Evolutionary conservation across 192 early-diverging fungal species (phyloP).

Genomic region (Entomortierella beljakovae): DNA sequence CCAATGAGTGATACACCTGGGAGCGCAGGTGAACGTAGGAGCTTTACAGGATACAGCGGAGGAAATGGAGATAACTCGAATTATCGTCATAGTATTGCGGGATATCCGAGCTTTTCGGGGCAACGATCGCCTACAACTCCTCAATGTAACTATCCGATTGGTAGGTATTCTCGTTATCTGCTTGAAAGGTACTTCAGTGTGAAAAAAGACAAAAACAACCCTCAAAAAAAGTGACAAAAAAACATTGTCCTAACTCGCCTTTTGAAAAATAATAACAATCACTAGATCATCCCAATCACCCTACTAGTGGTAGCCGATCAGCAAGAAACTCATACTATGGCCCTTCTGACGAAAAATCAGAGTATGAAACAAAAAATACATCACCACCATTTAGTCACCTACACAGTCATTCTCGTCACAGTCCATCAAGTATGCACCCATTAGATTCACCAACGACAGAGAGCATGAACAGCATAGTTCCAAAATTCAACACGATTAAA

Average conservation of each 20-base stretch:
- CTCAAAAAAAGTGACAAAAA: no score
- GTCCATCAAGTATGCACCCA: constrained; percentile 19
- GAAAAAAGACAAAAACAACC: no score
- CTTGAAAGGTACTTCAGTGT: no score
- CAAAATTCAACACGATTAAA: constrained; percentile 39
- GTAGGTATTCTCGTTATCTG: not conserved
- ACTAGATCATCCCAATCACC: not conserved
- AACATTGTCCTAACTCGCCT: no score
- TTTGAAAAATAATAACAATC: no score
- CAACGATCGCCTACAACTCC: constrained; percentile 7
- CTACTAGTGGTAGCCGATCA: not conserved
- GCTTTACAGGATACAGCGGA: not conserved
- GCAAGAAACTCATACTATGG: constrained; percentile 18
- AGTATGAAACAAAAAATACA: not conserved
- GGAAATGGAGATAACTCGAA: constrained; percentile 4
- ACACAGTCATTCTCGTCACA: not conserved
- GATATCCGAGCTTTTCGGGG: constrained; percentile 22
- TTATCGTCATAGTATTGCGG: constrained; percentile 44
- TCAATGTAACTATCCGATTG: constrained; percentile 6
- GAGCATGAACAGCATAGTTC: constrained; percentile 19
- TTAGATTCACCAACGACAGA: constrained; percentile 31
- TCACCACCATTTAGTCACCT: constrained; percentile 3
- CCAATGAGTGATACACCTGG: not conserved
- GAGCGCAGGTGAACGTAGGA: not conserved
- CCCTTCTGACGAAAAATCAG: constrained; percentile 3